Base-by-base conservation (phyloP, 257 asterid species). In the Rehmannia glutinosa region DNA sequence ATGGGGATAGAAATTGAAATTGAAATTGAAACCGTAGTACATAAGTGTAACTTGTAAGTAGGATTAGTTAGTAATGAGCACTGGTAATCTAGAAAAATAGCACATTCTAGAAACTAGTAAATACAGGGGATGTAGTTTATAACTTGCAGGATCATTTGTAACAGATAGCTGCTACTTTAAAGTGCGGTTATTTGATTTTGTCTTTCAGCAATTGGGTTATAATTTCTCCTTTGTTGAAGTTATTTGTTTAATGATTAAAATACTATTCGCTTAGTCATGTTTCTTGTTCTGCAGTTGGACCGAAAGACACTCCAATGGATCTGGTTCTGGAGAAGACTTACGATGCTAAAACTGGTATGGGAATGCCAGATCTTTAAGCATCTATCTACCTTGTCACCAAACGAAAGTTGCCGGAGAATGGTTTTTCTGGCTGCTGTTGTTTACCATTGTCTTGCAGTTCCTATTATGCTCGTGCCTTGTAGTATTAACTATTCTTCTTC, bases 301-400 rank as follows among this genome's bases (percentile, higher is more conserved):
- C 95, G 35, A 91, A 88, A 78, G 97, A 88, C 60, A 93, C 97
- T 56, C 92, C 92, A 11, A 68, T 86, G 88, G 96, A 88, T 25
- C 50, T 78, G 52, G 97, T 83, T 55, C 39, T 76, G 67, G 96
- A 86, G 79, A 90, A 81, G 83, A 90, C 97, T 2, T 93, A 90
- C 51, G 96, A 90, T 69, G 76, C 92, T 50, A 80, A 85, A 82
- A 82, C 90, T 42, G 99, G 99, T 7, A 61, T 33, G 82, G 97
- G 99, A 53, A 83, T 92, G 97, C 98, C 98, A 5, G 89, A 84
- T 72, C 91, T 90, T 61, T 92, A 51, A 82, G 68, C 60, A 21
- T 23, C 30, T 15, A 58, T 52, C 21, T 43, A 28, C 35, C 56
- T 28, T 30, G 23, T 49, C 51, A 23, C 19, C 0, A 30, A 21